These are phyloP conservation scores for Starmera stellimalicola DNA, from an alignment of 1,139 yeast species.

Conservation along the genomic window DNA sequence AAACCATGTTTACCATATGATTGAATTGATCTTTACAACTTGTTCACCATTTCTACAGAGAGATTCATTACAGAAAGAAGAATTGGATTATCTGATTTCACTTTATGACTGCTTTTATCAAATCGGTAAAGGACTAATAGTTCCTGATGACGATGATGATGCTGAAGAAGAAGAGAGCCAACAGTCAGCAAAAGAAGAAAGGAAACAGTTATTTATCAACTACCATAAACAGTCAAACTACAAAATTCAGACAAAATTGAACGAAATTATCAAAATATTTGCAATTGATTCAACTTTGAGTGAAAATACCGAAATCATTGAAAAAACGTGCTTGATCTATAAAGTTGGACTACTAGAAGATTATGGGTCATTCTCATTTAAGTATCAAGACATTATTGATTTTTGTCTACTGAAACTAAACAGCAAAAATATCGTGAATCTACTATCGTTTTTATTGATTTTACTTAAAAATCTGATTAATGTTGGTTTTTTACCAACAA, in stretches of 20 bases:
- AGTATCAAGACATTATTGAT: constrained; percentile 30
- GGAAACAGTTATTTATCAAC: constrained; percentile 10
- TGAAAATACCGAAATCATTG: constrained; percentile 36
- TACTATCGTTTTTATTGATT: constrained; percentile 32
- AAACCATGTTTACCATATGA: constrained; percentile 19
- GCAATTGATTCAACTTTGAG: constrained; percentile 30
- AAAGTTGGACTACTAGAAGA: constrained; percentile 45
- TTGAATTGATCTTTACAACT: constrained; percentile 19
- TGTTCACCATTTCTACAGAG: constrained; percentile 13
- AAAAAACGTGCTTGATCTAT: constrained; percentile 47
- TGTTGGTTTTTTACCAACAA: constrained; percentile 15
- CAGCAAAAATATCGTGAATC: constrained; percentile 17
- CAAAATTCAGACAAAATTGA: constrained; percentile 30
- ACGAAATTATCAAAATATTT: constrained; percentile 33
- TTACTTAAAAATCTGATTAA: constrained; percentile 34
- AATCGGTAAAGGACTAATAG: constrained; percentile 56
- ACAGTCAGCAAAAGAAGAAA: background rate
- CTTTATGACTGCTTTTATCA: constrained; percentile 54
- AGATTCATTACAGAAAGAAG: constrained; percentile 6
- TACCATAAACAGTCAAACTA: constrained; percentile 25
- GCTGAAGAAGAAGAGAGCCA: constrained; percentile 2
- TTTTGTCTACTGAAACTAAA: constrained; percentile 34
- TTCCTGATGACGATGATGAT: constrained; percentile 40
- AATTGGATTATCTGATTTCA: constrained; percentile 34
- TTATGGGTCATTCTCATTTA: constrained; percentile 53